Evolutionary conservation across 2,329 filamentous ascomycete species (phyloP), one percentile per base, ranked within the genome.

Genomic region (Cladosporium sp.): DNA sequence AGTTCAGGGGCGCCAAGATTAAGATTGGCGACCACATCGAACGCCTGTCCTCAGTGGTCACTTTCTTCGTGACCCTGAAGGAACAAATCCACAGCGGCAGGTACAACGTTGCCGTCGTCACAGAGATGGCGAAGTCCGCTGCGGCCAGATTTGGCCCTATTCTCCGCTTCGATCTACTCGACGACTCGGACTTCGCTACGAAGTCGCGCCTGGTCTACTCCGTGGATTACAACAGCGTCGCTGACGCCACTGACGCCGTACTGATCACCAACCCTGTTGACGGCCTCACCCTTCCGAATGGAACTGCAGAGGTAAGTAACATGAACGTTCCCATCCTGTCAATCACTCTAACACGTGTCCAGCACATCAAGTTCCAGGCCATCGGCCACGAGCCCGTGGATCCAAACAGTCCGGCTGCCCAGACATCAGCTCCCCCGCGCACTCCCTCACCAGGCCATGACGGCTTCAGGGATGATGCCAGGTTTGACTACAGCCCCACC

Each of bases 201-300:
- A 21, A 21, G 18, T 47, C 26, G 2, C 44, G 24, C 15, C 24
- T 21, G 4, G 15, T 51, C 7, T 32, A 26, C 59, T 18, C n/a
- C 24, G n/a, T 63, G 24, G 34, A 63, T 10, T 63, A 55, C n/a
- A 34, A 63, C 60, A 63, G 60, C 34, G 49, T 63, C 24, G 36
- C 15, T 32, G 60, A 63, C 18, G 49, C 60, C 15, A 28, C 11
- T 24, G 60, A 63, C 32, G 47, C 49, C 34, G 41, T 54, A 1
- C 60, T 55, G 2, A 21, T 21, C 47, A 63, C 49, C 8, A 38
- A 52, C 21, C 34, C 32, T 4, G 49, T 28, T 2, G 10, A 3
- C 4, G 57, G 57, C 34, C 3, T 38, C 2, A 28, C 12, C 6
- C 32, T 28, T n/a, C 36, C 57, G 3, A 15, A n/a, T 4, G 57